Base-by-base conservation (phyloP, 176 grass and related monocot species). In the Musa itinerans region DNA sequence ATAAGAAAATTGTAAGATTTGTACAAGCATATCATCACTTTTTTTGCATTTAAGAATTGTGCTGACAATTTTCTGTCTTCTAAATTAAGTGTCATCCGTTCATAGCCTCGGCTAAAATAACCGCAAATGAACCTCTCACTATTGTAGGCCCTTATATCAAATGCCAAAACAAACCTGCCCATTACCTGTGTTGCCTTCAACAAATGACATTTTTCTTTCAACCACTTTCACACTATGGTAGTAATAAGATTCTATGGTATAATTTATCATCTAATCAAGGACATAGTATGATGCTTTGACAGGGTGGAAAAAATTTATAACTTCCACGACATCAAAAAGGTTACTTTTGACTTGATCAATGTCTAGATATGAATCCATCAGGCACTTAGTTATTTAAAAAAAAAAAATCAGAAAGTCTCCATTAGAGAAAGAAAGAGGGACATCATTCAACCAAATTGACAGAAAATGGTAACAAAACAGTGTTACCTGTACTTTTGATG, bases 401-500 rank as follows among this genome's bases (percentile, higher is more conserved):
- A 34, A 15, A 9, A 58, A 17, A 8, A 43, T 74, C 25, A 50
- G 11, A 50, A 51, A 52, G 3, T 52, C 9, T 17, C 29, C 11
- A 1, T n/a, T 20, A n/a, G 19, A 72, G 11, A 23, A 72, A 11
- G 19, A 53, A 22, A 9, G 16, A 72, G 10, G n/a, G 22, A 21
- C 5, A 61, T 61, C 12, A 15, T 7, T 21, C 9, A 54, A 52
- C 50, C 17, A 50, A 52, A 20, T 61, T 5, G 48, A 7, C 10
- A 1, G 17, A 20, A 50, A 51, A 19, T 16, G 51, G n/a, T 43
- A 20, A 8, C 13, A 8, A 19, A 61, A 81, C 3, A 68, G 50
- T 53, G 50, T 77, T 89, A 95, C 96, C 96, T 92, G 86, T 16
- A 72, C 70, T 92, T 92, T 94, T 80, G 91, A 92, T 81, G 91